Conservation (phyloP, 345 rosid species). For the Jatropha curcas region DNA sequence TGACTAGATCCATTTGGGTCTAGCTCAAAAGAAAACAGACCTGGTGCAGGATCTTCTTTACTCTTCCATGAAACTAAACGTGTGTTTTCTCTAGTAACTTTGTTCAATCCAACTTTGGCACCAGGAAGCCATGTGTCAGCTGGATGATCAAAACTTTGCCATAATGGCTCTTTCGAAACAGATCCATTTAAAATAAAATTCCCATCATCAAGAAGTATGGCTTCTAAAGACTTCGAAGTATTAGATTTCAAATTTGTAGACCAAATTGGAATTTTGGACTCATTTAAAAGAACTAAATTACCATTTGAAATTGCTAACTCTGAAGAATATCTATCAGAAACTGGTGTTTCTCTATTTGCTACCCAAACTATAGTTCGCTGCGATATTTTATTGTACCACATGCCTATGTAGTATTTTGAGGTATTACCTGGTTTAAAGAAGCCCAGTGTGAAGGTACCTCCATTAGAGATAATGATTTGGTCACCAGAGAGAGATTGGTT, state of each 20-base stretch:
- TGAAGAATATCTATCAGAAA: conserved; percentile 16
- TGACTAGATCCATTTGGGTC: conserved; percentile 48
- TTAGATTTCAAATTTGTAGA: conserved; percentile 19
- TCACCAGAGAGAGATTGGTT: conserved; percentile 21
- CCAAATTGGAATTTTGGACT: conserved; percentile 26
- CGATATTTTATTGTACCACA: conserved; percentile 29
- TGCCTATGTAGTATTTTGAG: conserved; percentile 26
- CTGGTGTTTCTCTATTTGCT: conserved; percentile 28
- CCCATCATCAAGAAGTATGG: conserved; percentile 26
- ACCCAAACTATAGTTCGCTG: conserved; percentile 24
- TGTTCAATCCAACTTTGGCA: conserved; percentile 49
- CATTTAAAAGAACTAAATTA: conserved; percentile 24
- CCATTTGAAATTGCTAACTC: conserved; percentile 20
- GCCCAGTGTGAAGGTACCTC: conserved; percentile 23
- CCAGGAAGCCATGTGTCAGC: conserved; percentile 78
- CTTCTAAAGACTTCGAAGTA: conserved; percentile 7
- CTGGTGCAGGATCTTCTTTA: conserved; percentile 61
- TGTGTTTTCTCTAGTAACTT: conserved; percentile 33
- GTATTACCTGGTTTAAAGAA: conserved; percentile 33
- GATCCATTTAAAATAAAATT: conserved; percentile 24
- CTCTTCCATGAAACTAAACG: conserved; percentile 65
- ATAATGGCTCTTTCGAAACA: background rate
- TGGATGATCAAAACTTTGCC: conserved; percentile 39
- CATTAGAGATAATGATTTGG: conserved; percentile 23
- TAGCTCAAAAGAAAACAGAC: conserved; percentile 70